Base-by-base conservation (phyloP, 176 grass and related monocot species). In the Alloteropsis semialata region DNA sequence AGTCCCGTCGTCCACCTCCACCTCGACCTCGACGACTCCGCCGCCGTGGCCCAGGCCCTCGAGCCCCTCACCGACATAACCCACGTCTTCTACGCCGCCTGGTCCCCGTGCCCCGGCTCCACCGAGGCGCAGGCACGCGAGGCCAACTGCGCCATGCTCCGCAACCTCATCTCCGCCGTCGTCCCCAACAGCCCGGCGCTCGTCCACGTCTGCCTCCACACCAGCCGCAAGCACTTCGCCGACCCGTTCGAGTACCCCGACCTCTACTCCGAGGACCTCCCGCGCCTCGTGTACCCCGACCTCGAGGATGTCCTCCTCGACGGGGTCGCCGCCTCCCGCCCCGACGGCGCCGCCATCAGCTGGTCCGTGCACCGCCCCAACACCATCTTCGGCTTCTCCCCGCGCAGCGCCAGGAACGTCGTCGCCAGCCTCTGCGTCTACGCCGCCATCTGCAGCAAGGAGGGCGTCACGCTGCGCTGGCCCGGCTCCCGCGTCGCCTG, bases 11-110 rank as follows among this genome's bases (percentile, higher is more conserved):
- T 83, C 8, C 85, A 90, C 75, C 50, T 93, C 46, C 65, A 72
- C 67, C 84, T 89, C 82, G 92, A 93, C 63, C 60, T 93, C 88
- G 79, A 82, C 50, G 85, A 93, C 73, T 9, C 74, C 32, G 69
- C 55, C 10, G 88, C 89, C 48, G 88, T 89, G 30, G 22, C 65
- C 34, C 85, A 73, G 0, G 88, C 83, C 58, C 91, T 93, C 27
- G 25, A 58, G 42, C 88, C 82, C 15, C 88, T 93, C 68, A 50
- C 65, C 25, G 88, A 93, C 67, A 87, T 93, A 53, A 90, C 91
- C 73, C 91, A 93, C 29, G 76, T 93, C 43, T 93, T 93, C 82
- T 93, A 93, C 67, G 85, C 45, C 16, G 78, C 91, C 1, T 90
- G 77, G 85, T 32, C 78, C 33, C 6, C 10, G 41, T 74, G 51